Evolutionary conservation across 2,329 filamentous ascomycete genomes (phyloP), one percentile per base, ranked within the genome.

Genomic region (Sordariomycetes sp.): DNA sequence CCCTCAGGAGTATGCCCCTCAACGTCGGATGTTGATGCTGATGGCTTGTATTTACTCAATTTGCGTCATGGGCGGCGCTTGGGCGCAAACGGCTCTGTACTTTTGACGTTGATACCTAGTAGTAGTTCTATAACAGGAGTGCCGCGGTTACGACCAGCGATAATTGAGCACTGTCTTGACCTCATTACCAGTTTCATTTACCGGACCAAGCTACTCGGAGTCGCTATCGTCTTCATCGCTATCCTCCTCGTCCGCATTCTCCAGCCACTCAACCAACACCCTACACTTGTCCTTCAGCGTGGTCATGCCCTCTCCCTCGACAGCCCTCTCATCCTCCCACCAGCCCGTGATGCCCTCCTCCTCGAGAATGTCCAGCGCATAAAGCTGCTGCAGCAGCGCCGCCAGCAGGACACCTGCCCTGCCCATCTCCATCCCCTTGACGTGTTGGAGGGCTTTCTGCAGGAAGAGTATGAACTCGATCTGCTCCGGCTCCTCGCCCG

Each of bases 261-360:
- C 82, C 46, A 90, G 57, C 78, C 88, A 86, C 49, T 93, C 85
- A 29, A 96, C 79, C 55, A 96, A 75, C 34, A 79, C 76, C 48
- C 76, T 69, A 38, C 84, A 86, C 61, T 83, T 83, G 40, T 73
- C 74, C 53, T 80, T 79, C 12, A 95, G 75, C 32, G 63, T 71
- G 39, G 59, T 59, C 79, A 95, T 75, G 34, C 74, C 72, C 36
- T 83, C 81, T 11, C 68, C 77, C 36, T 77, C 78, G 17, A 61
- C 70, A 6, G 82, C 80, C 48, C 79, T 57, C 31, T 72, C 68
- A 54, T 94, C 82, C 15, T 68, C 73, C 88, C 88, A 96, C 92
- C 92, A 98, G 31, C 73, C 72, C 47, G 90, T 63, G 44, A 94
- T 84, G 0, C 83, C 87, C 27, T 95, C 88, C 50, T 94, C 86